These are phyloP conservation scores for Phialophora chinensis DNA, from an alignment of 2,329 filamentous ascomycete genomes.

Conservation along the genomic window DNA sequence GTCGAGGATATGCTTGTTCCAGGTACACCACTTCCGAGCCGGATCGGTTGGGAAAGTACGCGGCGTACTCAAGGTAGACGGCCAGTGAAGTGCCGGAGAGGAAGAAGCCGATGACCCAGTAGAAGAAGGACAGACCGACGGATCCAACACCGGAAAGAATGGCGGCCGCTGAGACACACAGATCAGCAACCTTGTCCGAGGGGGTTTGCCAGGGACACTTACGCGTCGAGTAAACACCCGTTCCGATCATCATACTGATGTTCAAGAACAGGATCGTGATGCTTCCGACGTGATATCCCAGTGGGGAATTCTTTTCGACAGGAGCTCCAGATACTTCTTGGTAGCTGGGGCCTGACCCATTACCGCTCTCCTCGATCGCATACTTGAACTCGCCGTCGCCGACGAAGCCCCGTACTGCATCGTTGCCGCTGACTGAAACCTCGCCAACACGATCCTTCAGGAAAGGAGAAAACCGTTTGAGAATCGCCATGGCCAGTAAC, in stretches of 20 bases:
- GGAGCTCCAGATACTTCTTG: slow-evolving; percentile 68
- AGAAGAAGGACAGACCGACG: slow-evolving; percentile 66
- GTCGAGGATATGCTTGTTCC: slow-evolving; percentile 70
- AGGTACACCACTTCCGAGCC: slow-evolving; percentile 71
- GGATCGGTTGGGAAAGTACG: slow-evolving; percentile 70
- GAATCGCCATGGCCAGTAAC: not conserved
- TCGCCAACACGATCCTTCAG: not conserved
- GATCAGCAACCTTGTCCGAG: not conserved
- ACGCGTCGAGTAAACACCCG: slow-evolving; percentile 65
- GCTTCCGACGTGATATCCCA: slow-evolving; percentile 64
- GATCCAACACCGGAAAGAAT: slow-evolving; percentile 66
- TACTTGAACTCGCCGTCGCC: slow-evolving; percentile 52
- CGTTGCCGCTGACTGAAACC: not conserved
- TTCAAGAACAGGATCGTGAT: slow-evolving; percentile 60
- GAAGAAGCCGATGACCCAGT: slow-evolving; percentile 68
- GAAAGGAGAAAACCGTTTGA: not conserved
- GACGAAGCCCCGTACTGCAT: slow-evolving; percentile 23
- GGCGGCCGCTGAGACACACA: slow-evolving; percentile 1
- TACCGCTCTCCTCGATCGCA: slow-evolving; percentile 53
- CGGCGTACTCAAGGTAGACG: slow-evolving; percentile 68
- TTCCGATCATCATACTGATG: slow-evolving; percentile 61
- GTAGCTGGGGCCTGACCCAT: slow-evolving; percentile 56
- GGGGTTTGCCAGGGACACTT: not conserved
- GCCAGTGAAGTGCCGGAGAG: slow-evolving; percentile 62
- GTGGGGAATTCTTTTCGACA: slow-evolving; percentile 62